Conservation (phyloP, 2,329 filamentous ascomycete genomes). For the Pleurostoma richardsiae region DNA sequence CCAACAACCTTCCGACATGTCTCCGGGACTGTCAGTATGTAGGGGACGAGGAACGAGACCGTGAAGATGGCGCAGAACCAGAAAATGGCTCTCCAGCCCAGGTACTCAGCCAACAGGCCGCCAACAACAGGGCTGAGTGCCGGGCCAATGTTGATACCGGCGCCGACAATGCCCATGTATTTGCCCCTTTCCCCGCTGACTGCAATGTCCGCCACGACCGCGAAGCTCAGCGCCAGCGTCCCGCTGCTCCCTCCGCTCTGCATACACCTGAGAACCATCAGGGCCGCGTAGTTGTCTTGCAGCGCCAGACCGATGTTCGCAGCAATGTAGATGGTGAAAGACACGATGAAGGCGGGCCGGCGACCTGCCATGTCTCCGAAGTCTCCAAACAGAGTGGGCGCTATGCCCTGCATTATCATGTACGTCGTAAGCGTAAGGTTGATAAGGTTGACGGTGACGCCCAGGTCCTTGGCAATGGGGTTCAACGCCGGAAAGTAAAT, state of each 20-base stretch:
- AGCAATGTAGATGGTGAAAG: constrained; percentile 50
- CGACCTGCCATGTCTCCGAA: constrained; percentile 57
- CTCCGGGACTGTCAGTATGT: constrained; percentile 52
- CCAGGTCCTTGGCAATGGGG: constrained; percentile 29
- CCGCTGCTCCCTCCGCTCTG: constrained; percentile 63
- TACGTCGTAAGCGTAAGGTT: constrained; percentile 54
- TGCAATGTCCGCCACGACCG: constrained; percentile 67
- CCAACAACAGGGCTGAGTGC: constrained; percentile 57
- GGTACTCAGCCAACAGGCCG: constrained; percentile 56
- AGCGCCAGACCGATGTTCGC: constrained; percentile 57
- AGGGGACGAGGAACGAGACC: constrained; percentile 45
- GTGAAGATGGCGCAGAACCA: constrained; percentile 61
- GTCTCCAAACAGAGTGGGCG: constrained; percentile 56
- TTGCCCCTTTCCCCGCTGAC: constrained; percentile 65
- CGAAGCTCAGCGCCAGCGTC: constrained; percentile 66
- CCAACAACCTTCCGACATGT: constrained; percentile 56
- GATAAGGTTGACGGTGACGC: constrained; percentile 32
- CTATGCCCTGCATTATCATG: constrained; percentile 59
- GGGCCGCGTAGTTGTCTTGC: constrained; percentile 50
- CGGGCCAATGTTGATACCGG: constrained; percentile 51
- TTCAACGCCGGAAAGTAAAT: constrained; percentile 46
- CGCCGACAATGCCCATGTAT: constrained; percentile 65
- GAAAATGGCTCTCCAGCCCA: constrained; percentile 65
- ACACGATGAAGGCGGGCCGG: constrained; percentile 55
- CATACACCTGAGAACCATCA: constrained; percentile 56